phyloP scores from a whole-genome alignment of 2,329 filamentous ascomycete species.

The Talaromyces sp. region DNA sequence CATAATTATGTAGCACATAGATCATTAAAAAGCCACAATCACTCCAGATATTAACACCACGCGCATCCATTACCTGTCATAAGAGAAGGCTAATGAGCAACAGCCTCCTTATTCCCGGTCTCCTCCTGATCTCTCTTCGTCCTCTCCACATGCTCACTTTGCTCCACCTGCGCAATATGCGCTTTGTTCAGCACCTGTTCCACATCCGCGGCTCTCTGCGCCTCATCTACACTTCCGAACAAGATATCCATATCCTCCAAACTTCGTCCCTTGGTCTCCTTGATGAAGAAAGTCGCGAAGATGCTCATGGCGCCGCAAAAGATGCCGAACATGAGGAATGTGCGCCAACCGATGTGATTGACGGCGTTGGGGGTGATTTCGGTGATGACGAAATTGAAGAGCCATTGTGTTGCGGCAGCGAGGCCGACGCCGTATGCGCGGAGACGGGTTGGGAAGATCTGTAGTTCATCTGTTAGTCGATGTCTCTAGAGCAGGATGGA shows the following conservation, averaged over 20 bases:
- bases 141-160: not conserved
- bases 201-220: slow-evolving; percentile 18
- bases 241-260: slow-evolving; percentile 41
- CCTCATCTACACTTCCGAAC: slow-evolving; percentile 16
- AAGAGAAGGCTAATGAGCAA: not conserved
- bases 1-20: not conserved
- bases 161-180: slow-evolving; percentile 6
- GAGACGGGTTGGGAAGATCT: slow-evolving; percentile 41
- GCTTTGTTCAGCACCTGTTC: slow-evolving; percentile 15
- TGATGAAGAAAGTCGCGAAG: slow-evolving; percentile 37
- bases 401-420: slow-evolving; percentile 37
- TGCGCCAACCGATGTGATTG: slow-evolving; percentile 38
- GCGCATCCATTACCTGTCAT: not conserved
- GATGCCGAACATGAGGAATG: slow-evolving; percentile 41
- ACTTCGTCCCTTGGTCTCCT: slow-evolving; percentile 39
- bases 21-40: not conserved
- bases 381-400: slow-evolving; percentile 44
- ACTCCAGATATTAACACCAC: not conserved
- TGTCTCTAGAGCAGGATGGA: not conserved
- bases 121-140: not conserved
- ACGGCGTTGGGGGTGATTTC: slow-evolving; percentile 42
- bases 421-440: slow-evolving; percentile 39
- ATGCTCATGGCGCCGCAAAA: slow-evolving; percentile 35
- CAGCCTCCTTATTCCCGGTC: not conserved
- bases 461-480: not conserved